Base-by-base conservation (phyloP, 2,329 filamentous ascomycete species). In the Tolypocladium guangdongense region DNA sequence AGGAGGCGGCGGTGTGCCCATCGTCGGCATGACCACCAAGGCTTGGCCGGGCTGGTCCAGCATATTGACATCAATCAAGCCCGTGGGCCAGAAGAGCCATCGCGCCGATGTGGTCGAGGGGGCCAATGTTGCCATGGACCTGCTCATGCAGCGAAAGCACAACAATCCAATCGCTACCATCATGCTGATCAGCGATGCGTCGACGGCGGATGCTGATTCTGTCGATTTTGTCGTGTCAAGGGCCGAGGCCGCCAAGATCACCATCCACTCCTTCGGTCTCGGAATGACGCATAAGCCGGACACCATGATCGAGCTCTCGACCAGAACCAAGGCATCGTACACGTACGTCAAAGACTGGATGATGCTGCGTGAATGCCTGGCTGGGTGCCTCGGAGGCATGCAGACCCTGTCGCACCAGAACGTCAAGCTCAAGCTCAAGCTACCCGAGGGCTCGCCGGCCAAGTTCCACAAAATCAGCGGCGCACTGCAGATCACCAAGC, bases 301-400 rank as follows among this genome's bases (percentile, higher is more conserved):
- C 66, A 96, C 91, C 1, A 95, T 99, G 90, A 96, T 99, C 58
- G 92, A 97, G 71, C 76, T 99, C 14, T 97, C 93, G 0, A 93
- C 88, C 7, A 82, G 90, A 56, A 99, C 93, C 4, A 99, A 97
- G 73, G 93, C 91, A 5, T 95, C 90, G 1, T 99, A 97, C 66
- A 95, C 90, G 1, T 99, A 97, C 64, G 91, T 99, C 61, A 99
- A 97, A 72, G 93, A 99, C 69, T 99, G 93, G 93, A 97, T 97
- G 92, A 99, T 97, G 92, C 80, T 99, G 37, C 86, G 93, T 32
- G 93, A 99, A 69, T 97, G 93, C 67, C 79, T 96, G 46, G 93
- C 91, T 27, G 93, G 93, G 45, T 97, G 92, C 64, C 75, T 99
- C 32, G 93, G 93, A 48, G 85, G 90, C 16, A 80, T 97, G 66